Conservation (phyloP, 2,329 filamentous ascomycete genomes). For the Penicillium sp. region DNA sequence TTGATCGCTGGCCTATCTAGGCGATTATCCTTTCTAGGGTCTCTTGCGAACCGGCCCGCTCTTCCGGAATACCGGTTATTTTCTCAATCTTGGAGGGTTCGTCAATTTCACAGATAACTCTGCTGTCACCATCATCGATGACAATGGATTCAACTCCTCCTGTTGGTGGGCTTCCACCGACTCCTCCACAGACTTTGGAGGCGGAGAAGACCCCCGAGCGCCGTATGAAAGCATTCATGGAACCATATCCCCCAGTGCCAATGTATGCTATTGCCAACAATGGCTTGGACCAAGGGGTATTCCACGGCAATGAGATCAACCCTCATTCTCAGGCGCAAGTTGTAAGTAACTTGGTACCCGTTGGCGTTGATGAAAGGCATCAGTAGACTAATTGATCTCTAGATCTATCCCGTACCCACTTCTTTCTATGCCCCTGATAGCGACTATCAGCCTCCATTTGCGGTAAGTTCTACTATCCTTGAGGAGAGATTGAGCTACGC, state of each 20-base stretch:
- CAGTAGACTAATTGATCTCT: neutral
- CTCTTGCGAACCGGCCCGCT: conserved; percentile 10
- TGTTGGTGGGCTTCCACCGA: conserved; percentile 30
- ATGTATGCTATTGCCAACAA: neutral
- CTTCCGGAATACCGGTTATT: conserved; percentile 9
- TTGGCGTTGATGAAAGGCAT: neutral
- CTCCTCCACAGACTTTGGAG: conserved; percentile 37
- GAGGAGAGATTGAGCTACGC: neutral
- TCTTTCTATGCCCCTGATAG: neutral
- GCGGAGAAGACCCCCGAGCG: conserved; percentile 20
- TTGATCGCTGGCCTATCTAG: conserved; percentile 11
- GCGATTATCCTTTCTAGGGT: neutral
- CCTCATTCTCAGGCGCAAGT: neutral
- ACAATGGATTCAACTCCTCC: conserved; percentile 12
- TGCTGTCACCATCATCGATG: conserved; percentile 10
- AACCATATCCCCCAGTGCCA: conserved; percentile 6
- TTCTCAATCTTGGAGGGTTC: conserved; percentile 6
- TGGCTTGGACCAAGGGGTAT: conserved; percentile 8
- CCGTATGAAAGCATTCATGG: neutral
- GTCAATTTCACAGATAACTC: neutral
- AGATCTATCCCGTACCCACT: neutral
- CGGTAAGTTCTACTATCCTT: neutral
- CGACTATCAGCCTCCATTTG: conserved; percentile 1
- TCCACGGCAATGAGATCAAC: neutral
- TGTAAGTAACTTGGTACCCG: neutral